Evolutionary conservation across 306 rosid genomes (phyloP).

Genomic region (Lathyrus sativus): DNA sequence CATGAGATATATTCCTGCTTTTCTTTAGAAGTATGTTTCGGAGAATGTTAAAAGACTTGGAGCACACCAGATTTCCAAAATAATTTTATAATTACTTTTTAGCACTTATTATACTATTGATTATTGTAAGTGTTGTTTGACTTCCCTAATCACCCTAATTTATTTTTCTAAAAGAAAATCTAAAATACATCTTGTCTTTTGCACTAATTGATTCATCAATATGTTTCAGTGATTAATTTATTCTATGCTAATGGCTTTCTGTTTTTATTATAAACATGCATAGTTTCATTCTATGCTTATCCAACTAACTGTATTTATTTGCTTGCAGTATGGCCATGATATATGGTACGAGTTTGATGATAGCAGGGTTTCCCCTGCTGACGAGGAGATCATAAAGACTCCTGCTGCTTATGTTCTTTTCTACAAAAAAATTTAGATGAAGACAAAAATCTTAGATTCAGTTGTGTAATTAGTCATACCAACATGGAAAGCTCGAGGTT

Average conservation of each 20-base stretch:
- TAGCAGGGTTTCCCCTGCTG: conserved; percentile 53
- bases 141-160: neutral
- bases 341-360: conserved; percentile 85
- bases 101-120: neutral
- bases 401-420: conserved; percentile 87
- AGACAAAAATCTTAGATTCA: conserved; percentile 33
- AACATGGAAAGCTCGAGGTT: conserved; percentile 37
- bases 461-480: conserved; percentile 40
- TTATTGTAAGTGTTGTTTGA: conserved; percentile 2
- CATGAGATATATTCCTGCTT: neutral
- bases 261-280: neutral
- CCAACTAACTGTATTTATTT: conserved; percentile 28
- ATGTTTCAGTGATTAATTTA: conserved; percentile 10
- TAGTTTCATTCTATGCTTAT: conserved; percentile 18
- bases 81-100: neutral
- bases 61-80: conserved; percentile 23
- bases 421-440: conserved; percentile 64
- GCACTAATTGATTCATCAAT: neutral
- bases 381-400: conserved; percentile 56
- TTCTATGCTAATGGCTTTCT: neutral
- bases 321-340: conserved; percentile 56
- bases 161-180: neutral
- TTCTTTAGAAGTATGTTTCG: conserved; percentile 16
- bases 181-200: neutral
- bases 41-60: neutral